Evolutionary conservation across 768 basidiomycete genomes (phyloP).

Genomic region (Lactifluus rugatus): DNA sequence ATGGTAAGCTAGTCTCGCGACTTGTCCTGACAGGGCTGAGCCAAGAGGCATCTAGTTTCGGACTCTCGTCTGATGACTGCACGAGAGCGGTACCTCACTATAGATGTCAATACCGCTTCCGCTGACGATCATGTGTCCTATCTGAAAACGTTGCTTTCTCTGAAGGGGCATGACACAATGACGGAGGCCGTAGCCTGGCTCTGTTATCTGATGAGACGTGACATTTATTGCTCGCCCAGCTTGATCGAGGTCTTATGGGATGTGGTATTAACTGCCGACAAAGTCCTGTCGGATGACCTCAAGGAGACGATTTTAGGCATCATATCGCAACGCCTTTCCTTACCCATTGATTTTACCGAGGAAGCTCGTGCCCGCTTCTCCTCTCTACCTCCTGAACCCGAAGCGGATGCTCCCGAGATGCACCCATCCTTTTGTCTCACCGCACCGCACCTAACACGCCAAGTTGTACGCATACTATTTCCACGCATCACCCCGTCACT

Average conservation of each 20-base stretch:
- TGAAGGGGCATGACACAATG: neutral
- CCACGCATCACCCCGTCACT: conserved; percentile 6
- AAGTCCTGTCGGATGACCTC: conserved; percentile 21
- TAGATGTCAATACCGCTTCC: conserved; percentile 3
- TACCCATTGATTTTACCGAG: conserved; percentile 20
- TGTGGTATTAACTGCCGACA: conserved; percentile 27
- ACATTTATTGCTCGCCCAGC: conserved; percentile 27
- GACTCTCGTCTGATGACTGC: neutral
- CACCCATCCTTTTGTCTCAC: conserved; percentile 15
- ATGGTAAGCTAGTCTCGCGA: conserved; percentile 9
- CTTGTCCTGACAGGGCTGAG: neutral
- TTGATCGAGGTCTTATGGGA: conserved; percentile 36
- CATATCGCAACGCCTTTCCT: conserved; percentile 28
- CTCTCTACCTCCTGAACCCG: neutral
- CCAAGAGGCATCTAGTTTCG: neutral
- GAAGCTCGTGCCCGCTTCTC: neutral
- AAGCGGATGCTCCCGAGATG: conserved; percentile 1
- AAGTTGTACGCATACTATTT: conserved; percentile 15
- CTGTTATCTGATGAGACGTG: conserved; percentile 5
- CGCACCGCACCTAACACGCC: conserved; percentile 10
- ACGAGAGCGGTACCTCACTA: conserved; percentile 15
- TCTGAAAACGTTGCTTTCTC: conserved; percentile 7
- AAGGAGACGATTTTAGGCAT: conserved; percentile 30
- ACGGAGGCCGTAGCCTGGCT: conserved; percentile 10
- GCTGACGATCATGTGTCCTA: neutral